These are phyloP conservation scores for Fusarium tanahbumbuense DNA, from an alignment of 2,329 filamentous ascomycete genomes.

Conservation along the genomic window DNA sequence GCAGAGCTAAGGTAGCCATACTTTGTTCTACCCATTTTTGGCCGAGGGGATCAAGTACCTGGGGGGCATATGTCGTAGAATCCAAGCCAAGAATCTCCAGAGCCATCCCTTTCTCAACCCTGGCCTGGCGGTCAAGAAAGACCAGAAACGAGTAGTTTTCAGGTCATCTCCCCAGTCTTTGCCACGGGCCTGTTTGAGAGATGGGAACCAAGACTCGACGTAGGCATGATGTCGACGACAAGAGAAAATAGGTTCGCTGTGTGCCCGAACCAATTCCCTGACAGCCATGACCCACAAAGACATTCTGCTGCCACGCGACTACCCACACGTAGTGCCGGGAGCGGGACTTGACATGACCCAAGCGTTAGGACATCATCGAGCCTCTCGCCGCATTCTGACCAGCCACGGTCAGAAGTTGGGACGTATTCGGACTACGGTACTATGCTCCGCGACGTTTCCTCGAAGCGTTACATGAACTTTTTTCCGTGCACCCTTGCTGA, in stretches of 20 bases:
- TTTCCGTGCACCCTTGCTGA: conserved; percentile 23
- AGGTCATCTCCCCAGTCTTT: background rate
- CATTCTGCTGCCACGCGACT: conserved; percentile 45
- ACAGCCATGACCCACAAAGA: conserved; percentile 32
- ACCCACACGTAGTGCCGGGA: conserved; percentile 42
- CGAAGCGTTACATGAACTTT: conserved; percentile 26
- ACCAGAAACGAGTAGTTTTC: background rate
- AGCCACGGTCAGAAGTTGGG: conserved; percentile 30
- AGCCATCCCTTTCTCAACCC: background rate
- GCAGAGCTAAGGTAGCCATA: conserved; percentile 18
- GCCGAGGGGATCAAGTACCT: background rate
- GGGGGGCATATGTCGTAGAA: background rate
- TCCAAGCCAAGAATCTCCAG: background rate
- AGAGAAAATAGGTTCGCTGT: conserved; percentile 27
- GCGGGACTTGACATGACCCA: conserved; percentile 41
- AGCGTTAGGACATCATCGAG: conserved; percentile 37
- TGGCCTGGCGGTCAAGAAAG: background rate
- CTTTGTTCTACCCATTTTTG: background rate
- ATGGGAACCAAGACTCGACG: background rate
- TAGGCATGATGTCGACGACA: conserved; percentile 17
- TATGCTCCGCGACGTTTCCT: conserved; percentile 24
- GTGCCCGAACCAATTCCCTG: conserved; percentile 37
- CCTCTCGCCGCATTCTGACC: conserved; percentile 38
- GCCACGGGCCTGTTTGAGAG: conserved; percentile 18
- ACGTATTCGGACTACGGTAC: conserved; percentile 28